A percentile compares a stretch with the other conserved stretches of the same genome.
Conservation (phyloP, 176 grass and related monocot species). For the Dactylis glomerata region DNA sequence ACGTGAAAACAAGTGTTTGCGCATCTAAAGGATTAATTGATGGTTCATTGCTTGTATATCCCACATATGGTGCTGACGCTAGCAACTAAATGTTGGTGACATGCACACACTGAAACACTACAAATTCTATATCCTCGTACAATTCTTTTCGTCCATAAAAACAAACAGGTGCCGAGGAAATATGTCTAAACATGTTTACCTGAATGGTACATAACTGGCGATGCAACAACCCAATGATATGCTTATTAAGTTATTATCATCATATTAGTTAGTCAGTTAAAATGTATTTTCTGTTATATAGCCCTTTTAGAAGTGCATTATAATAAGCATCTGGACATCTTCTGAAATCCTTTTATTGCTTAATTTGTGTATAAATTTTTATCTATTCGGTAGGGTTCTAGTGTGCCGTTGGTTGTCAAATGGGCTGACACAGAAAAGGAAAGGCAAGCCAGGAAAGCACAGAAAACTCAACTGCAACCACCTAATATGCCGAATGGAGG, state of each 20-base stretch:
- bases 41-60: neutral
- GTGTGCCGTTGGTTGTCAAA: conserved; percentile 97
- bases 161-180: neutral
- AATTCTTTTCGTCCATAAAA: neutral
- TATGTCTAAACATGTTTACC: neutral
- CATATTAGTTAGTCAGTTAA: neutral
- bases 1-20: neutral
- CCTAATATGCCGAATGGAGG: conserved; percentile 52
- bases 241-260: neutral
- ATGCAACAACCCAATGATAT: neutral
- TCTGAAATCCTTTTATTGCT: neutral
- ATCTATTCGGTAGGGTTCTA: conserved; percentile 71
- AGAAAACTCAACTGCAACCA: conserved; percentile 78
- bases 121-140: neutral
- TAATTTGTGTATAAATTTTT: neutral
- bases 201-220: neutral
- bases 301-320: neutral
- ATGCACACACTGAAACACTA: neutral
- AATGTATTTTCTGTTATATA: neutral
- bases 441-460: conserved; percentile 92
- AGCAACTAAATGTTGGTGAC: neutral
- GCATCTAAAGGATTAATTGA: neutral
- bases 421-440: conserved; percentile 99
- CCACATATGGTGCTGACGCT: neutral
- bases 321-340: neutral